These are phyloP conservation scores for Botrytis byssoidea DNA, from an alignment of 2,329 filamentous ascomycete species.

Conservation along the genomic window DNA sequence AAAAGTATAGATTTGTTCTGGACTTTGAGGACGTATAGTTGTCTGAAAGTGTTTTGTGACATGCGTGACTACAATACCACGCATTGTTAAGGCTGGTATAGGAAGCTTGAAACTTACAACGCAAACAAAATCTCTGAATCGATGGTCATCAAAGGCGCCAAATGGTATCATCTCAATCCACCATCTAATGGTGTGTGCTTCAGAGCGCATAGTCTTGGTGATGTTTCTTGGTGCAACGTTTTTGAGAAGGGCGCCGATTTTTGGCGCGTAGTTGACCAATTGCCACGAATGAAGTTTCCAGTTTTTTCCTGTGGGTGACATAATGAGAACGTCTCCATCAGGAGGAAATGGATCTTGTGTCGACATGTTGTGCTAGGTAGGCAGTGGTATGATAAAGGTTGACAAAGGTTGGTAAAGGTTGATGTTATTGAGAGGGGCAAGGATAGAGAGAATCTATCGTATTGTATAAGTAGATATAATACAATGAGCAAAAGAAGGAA, in stretches of 20 bases:
- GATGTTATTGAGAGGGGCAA: not conserved
- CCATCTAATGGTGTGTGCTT: constrained; percentile 28
- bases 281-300: constrained; percentile 34
- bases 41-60: not conserved
- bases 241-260: constrained; percentile 25
- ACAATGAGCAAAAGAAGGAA: not conserved
- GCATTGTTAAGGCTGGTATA: too few species aligned
- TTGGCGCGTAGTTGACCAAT: constrained; percentile 26
- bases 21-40: not conserved
- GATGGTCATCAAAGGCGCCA: constrained; percentile 21
- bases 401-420: not conserved
- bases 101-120: constrained; percentile 28
- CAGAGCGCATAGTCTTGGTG: constrained; percentile 24
- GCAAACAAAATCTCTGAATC: constrained; percentile 30
- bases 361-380: not conserved
- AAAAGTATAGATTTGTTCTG: not conserved
- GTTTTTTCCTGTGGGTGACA: constrained; percentile 27
- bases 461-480: not conserved
- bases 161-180: constrained; percentile 29
- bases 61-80: not conserved
- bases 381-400: not conserved
- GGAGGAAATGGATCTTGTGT: constrained; percentile 22
- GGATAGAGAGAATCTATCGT: not conserved
- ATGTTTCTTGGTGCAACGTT: constrained; percentile 14
- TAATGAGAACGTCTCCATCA: constrained; percentile 35